phyloP scores from a whole-genome alignment of 2,329 filamentous ascomycete species.

The Alternaria angustiovoidea region DNA sequence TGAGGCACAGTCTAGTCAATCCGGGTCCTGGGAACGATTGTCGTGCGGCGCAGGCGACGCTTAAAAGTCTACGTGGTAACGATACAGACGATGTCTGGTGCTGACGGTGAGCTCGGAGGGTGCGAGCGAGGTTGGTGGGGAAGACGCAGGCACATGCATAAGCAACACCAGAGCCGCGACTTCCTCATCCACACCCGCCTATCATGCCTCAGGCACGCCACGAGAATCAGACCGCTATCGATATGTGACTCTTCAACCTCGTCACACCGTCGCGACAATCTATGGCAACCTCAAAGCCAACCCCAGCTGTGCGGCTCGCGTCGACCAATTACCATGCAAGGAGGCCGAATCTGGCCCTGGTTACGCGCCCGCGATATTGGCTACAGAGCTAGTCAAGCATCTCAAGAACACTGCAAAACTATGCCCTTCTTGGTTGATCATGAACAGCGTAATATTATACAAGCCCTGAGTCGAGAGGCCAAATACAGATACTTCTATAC shows the following conservation, averaged over 20 bases:
- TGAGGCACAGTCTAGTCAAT: conserved; percentile 12
- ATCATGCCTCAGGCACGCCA: conserved; percentile 22
- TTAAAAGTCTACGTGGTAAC: conserved; percentile 3
- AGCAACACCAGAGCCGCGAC: conserved; percentile 20
- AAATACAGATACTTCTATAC: conserved; percentile 33
- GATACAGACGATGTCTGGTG: conserved; percentile 7
- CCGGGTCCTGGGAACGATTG: conserved; percentile 11
- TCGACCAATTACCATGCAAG: conserved; percentile 28
- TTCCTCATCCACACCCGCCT: conserved; percentile 14
- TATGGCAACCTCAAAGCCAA: conserved; percentile 28
- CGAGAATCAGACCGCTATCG: conserved; percentile 22
- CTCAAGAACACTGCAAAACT: neutral
- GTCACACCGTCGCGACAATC: conserved; percentile 38
- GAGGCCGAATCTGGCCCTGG: conserved; percentile 25
- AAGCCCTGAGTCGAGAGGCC: conserved; percentile 49
- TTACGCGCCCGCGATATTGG: conserved; percentile 39
- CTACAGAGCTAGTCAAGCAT: conserved; percentile 6
- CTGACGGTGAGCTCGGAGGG: conserved; percentile 10
- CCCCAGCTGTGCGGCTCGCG: conserved; percentile 36
- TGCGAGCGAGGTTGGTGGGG: conserved; percentile 6
- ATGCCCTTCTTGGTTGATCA: conserved; percentile 1
- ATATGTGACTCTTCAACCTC: conserved; percentile 8
- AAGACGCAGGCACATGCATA: conserved; percentile 27
- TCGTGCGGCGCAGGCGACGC: conserved; percentile 11
- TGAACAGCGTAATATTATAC: conserved; percentile 26